Evolutionary conservation across 495 filamentous ascomycete species (phyloP), one percentile per base, ranked within the genome.

Genomic region (Neurospora sp.): DNA sequence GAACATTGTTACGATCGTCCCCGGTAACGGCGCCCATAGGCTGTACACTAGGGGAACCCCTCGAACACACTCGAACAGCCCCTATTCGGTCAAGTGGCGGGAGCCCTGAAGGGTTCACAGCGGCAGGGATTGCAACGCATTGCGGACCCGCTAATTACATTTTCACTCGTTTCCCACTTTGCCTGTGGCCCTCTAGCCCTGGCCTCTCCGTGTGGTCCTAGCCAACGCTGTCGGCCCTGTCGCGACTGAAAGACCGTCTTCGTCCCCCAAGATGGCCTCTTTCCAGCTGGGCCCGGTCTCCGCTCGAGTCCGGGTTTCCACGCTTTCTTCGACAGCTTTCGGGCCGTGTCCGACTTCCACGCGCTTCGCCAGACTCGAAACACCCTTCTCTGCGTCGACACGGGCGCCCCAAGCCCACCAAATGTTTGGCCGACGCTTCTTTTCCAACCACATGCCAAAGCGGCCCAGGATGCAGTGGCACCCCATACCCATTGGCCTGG

Each of bases 401-500:
- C 73, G 72, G 40, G 69, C 70, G 16, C 76, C 72, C 39, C 68
- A 71, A 31, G 35, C 48, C 41, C 76, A 68, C 22, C 73, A 37
- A 10, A 12, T 68, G 65, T 70, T 71, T 69, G 74, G 76, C 10
- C 79, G 75, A 6, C 77, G 77, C 12, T 70, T 69, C 27, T 83
- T 76, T 59, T 81, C 81, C 42, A 77, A 79, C 38, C 74, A 79
- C 71, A 73, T 75, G 69, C 82, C 79, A 39, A 80, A 83, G 69
- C 77, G 80, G 61, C 83, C 83, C 14, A 78, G 78, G 69, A 87
- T 97, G 69, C 88, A 92, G 86, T 99, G 96, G 96, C 91, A 94
- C 82, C 93, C 93, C n/a, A 98, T 99, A 78, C 96, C 96, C 27
- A 88, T 97, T 42, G 93, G 90, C 9, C 85, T 98, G 6, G 96